Evolutionary conservation across 2,329 filamentous ascomycete genomes (phyloP), one percentile per base, ranked within the genome.

Genomic region (Phyllosticta citrichinensis): DNA sequence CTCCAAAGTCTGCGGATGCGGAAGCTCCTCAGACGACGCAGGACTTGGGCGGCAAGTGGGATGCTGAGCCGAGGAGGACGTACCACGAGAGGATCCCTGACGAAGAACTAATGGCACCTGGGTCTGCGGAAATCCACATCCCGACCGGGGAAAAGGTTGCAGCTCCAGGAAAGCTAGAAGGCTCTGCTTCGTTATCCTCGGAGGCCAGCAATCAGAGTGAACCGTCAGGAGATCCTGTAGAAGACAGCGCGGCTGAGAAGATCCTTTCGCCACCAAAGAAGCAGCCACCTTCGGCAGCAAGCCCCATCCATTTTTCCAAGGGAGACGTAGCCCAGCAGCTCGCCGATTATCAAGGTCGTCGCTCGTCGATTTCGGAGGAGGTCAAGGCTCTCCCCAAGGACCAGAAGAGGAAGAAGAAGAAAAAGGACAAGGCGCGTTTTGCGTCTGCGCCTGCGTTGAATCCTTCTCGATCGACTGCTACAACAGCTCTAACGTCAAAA

Each of bases 321-420:
- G 58, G 55, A 25, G 58, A 60, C 6, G 55, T 60, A 14, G 22
- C 52, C 12, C 58, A 56, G 5, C 52, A 54, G 14, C 58, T 54
- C 47, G 24, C 58, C 22, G 58, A 52, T 5, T 50, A 40, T 22
- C 35, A 55, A 24, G 58, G 58, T 33, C 54, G 58, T 40, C 30
- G 58, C n/a, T 60, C 58, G 24, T 60, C 58, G 30, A 53, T 60
- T 20, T 55, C 58, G n/a, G 58, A 60, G 14, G 58, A 60, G 11
- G 58, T 54, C 25, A 60, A 60, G 25, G 50, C 58, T 14, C 52
- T 54, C 9, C 58, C 58, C 10, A 60, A 60, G 25, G 58, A 60
- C 19, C 58, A 53, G 12, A 61, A 57, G 59, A 61, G 53, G 30
- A 61, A 57, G 22, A 61, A 54, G 50, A 61, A 60, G 54, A 61